These are phyloP conservation scores for Trypanosoma grayi DNA, from an alignment of 208 protist species.

Conservation along the genomic window DNA sequence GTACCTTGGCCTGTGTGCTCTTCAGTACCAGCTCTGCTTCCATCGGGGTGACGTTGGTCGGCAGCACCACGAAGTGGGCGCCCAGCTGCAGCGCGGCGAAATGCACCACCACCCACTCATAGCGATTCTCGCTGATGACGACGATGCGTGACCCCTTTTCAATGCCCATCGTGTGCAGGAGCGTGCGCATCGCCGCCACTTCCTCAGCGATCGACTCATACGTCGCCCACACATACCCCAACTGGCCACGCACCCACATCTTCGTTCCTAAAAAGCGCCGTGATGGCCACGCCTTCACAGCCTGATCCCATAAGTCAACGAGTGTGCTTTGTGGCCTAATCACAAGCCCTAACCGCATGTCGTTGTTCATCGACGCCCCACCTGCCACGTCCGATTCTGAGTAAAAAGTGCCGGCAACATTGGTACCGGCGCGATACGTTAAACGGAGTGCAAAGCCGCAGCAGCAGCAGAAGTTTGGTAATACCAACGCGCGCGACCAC, in stretches of 20 bases:
- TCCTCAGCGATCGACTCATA: conserved; percentile 86
- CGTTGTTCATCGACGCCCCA: conserved; percentile 61
- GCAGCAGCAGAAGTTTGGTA: not conserved
- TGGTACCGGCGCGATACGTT: conserved; percentile 55
- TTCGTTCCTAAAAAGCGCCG: conserved; percentile 86
- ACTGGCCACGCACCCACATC: conserved; percentile 85
- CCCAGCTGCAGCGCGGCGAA: conserved; percentile 87
- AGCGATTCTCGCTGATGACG: conserved; percentile 90
- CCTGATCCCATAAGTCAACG: conserved; percentile 85
- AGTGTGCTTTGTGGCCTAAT: conserved; percentile 89
- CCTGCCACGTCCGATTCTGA: conserved; percentile 70
- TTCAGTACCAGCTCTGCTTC: conserved; percentile 84
- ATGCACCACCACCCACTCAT: conserved; percentile 91
- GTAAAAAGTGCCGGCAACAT: conserved; percentile 77
- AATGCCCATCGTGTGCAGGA: conserved; percentile 80
- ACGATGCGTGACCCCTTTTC: conserved; percentile 81
- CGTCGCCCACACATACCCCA: conserved; percentile 90
- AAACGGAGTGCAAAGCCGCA: conserved; percentile 14
- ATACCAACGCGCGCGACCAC: not conserved
- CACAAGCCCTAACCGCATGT: conserved; percentile 71
- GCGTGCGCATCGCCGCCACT: conserved; percentile 75
- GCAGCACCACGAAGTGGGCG: conserved; percentile 85
- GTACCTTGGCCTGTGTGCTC: conserved; percentile 79
- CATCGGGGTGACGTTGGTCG: conserved; percentile 85
- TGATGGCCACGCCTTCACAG: conserved; percentile 70